Evolutionary conservation across 2,329 filamentous ascomycete genomes (phyloP), one percentile per base, ranked within the genome.

Genomic region (Ambrosiella cleistominuta): DNA sequence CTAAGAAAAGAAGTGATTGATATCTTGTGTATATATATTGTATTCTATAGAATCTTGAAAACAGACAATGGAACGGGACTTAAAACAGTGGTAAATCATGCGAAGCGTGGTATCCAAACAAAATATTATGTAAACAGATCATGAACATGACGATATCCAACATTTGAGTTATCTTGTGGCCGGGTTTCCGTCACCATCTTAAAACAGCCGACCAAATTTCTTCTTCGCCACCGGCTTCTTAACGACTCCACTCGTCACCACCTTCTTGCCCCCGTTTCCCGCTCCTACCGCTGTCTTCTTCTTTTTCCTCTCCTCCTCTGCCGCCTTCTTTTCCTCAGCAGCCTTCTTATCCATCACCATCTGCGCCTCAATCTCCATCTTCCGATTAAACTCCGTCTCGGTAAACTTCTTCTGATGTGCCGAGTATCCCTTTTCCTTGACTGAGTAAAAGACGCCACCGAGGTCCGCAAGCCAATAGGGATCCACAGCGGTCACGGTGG

Each of bases 381-480:
- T 89, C 56, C 82, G 77, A 67, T 95, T 96, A 68, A 95, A 95
- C 68, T 96, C 91, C 13, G 83, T 84, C 71, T 97, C 91, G 0
- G 85, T 91, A 53, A 95, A 81, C 57, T 87, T 80, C 70, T 89
- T 91, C 65, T 95, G 86, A 35, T 87, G 78, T 11, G 84, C 82
- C 12, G 87, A 95, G 68, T 95, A 98, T 1, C 91, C 93, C 71
- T 98, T 98, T 71, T 97, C 91, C 72, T 95, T 96, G 66, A 98
- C 80, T 1, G 86, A 93, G 70, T 97, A 98, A 70, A 98, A 98
- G 0, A 98, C 93, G 1, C 90, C 93, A 39, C 94, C 93, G 5
- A 98, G 75, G 68, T 98, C 93, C 6, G 93, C 93, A 45, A 98
- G 80, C 93, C 93, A 98, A 68, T 94, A 88, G 56, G 93, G 91